Percentiles rank a stretch among this genome's conserved stretches.
These are phyloP conservation scores for Sporothrix variecibatus DNA, from an alignment of 2,329 filamentous ascomycete species.

Conservation along the genomic window DNA sequence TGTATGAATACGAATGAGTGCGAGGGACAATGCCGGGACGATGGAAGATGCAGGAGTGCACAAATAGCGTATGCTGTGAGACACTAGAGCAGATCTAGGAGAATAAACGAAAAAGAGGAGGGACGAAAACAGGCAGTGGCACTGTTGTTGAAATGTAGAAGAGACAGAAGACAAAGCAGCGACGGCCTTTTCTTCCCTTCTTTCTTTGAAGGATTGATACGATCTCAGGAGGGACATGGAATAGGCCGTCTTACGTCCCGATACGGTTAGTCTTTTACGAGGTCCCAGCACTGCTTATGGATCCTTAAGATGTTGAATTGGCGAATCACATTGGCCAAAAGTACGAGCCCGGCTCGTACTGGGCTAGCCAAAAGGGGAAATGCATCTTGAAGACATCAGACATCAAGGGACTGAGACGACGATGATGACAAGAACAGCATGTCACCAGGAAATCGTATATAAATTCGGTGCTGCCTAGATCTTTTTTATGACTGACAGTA, in stretches of 20 bases:
- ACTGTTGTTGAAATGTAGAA: neutral
- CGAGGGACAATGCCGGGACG: no score
- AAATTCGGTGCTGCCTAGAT: neutral
- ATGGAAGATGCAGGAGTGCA: no score
- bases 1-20: no score
- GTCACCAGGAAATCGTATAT: neutral
- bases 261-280: neutral
- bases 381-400: neutral
- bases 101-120: no score
- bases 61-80: neutral
- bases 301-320: neutral
- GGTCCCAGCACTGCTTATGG: neutral
- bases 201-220: neutral
- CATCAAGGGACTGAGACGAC: neutral
- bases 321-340: neutral
- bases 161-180: neutral
- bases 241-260: neutral
- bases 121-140: neutral
- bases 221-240: neutral
- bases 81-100: no score
- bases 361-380: neutral
- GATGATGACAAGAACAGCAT: neutral
- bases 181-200: neutral
- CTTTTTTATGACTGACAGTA: no score
- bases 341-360: neutral